These are phyloP conservation scores for Tilletia walkeri DNA, from an alignment of 1,284 basidiomycete genomes.

Conservation along the genomic window DNA sequence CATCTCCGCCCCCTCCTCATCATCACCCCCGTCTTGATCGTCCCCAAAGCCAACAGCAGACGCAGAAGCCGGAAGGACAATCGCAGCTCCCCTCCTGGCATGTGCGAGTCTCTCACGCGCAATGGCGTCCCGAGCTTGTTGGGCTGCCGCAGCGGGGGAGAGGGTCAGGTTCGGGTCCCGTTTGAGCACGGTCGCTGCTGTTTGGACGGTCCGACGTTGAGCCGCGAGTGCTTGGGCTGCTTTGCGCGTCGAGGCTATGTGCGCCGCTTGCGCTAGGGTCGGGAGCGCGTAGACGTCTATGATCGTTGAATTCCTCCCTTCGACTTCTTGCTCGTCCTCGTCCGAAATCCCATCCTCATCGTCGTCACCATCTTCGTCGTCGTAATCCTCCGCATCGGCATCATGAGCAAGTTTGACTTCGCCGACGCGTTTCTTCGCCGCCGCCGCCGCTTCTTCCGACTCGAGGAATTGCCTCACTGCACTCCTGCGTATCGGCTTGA, in stretches of 20 bases:
- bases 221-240: neutral
- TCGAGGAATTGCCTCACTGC: no score
- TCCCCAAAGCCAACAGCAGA: neutral
- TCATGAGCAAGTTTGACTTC: no score
- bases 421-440: no score
- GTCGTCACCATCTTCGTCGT: neutral
- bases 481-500: conserved; percentile 6
- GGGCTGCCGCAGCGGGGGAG: neutral
- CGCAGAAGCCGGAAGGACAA: conserved; percentile 13
- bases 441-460: no score
- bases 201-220: neutral
- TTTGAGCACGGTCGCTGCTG: conserved; percentile 1
- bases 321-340: neutral
- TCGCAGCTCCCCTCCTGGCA: neutral
- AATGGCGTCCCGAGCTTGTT: conserved; percentile 8
- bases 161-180: neutral
- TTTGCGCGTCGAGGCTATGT: conserved; percentile 7
- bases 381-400: no score
- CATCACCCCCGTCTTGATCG: neutral
- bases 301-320: neutral
- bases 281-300: conserved; percentile 10
- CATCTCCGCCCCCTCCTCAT: neutral
- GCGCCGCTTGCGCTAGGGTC: conserved; percentile 1
- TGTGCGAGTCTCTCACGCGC: neutral
- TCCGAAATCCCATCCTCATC: neutral